Percentiles rank a stretch among this genome's conserved stretches.
These are phyloP conservation scores for Arxiozyma bovina DNA, from an alignment of 1,139 yeast species.

Conservation along the genomic window DNA sequence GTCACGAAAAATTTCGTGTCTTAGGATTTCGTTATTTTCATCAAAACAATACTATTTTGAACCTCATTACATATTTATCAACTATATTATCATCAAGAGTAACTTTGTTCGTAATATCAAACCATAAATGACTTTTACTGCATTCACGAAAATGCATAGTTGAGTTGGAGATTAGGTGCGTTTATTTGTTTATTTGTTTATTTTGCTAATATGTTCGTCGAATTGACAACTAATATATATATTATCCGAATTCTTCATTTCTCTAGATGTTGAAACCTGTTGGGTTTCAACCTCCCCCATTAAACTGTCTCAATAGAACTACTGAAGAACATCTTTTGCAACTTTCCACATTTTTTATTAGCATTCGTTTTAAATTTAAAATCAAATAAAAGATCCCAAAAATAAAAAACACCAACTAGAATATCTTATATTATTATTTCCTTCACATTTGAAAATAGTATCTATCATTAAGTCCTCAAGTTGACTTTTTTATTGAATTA, in stretches of 20 bases:
- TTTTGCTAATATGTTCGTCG: too few species aligned
- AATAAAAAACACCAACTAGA: neutral
- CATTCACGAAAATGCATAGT: neutral
- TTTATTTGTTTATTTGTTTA: neutral
- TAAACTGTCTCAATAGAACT: too few species aligned
- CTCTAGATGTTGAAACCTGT: neutral
- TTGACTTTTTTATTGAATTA: neutral
- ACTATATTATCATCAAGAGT: neutral
- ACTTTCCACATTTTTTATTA: too few species aligned
- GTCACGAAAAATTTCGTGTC: constrained; percentile 1
- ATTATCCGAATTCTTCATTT: neutral
- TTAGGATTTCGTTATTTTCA: neutral
- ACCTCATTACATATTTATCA: neutral
- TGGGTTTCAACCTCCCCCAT: neutral
- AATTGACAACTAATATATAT: neutral
- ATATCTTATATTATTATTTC: neutral
- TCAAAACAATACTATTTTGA: neutral
- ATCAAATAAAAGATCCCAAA: neutral
- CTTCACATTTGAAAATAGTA: neutral
- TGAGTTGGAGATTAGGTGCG: neutral
- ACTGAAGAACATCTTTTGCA: neutral
- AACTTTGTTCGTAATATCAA: neutral
- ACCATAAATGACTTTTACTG: too few species aligned
- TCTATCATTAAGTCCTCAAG: neutral
- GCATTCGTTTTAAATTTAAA: too few species aligned